Evolutionary conservation across 1,284 basidiomycete genomes (phyloP), one percentile per base, ranked within the genome.

Genomic region (Apiotrichum akiyoshidainum): DNA sequence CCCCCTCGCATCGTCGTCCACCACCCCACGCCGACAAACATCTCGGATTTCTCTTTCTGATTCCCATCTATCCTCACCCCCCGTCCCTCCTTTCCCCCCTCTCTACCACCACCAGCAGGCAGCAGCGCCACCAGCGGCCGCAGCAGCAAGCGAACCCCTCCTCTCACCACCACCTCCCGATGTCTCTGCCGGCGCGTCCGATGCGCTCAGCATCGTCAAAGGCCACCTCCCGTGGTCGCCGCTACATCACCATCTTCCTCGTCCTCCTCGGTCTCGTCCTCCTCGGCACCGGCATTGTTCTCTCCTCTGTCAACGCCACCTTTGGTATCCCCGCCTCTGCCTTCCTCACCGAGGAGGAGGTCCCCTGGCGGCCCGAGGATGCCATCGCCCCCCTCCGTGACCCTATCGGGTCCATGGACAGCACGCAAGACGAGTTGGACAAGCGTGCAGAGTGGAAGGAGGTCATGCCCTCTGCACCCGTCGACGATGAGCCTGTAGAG

Each of bases 251-350:
- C 77, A 80, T 85, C 64, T 82, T 87, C 59, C 84, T 96, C 59
- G 82, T 85, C 69, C 74, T 96, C 65, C 86, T 96, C 65, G 88
- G 84, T 55, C 84, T 96, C 64, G 81, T 98, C 79, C 86, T 98
- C 58, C 70, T 91, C 41, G 94, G 94, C 52, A 98, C 95, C 34
- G 86, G 97, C 75, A 75, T 91, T 76, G 92, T 99, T 58, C 87
- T 99, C 72, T 89, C 89, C 16, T 90, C 91, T 31, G 85, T 96
- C 47, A 89, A 90, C 34, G 88, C 89, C 75, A 96, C 93, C 77
- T 90, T 98, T 68, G 84, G 86, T 66, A 92, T 98, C 73, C 85
- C 87, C 76, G 75, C 83, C 51, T 78, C 81, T 37, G 91, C 91
- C 40, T 91, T 90, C 76, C 82, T 96, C 70, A 83, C 85, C 11